phyloP scores from a whole-genome alignment of 192 early-diverging fungal species.

The Coemansia sp. region DNA sequence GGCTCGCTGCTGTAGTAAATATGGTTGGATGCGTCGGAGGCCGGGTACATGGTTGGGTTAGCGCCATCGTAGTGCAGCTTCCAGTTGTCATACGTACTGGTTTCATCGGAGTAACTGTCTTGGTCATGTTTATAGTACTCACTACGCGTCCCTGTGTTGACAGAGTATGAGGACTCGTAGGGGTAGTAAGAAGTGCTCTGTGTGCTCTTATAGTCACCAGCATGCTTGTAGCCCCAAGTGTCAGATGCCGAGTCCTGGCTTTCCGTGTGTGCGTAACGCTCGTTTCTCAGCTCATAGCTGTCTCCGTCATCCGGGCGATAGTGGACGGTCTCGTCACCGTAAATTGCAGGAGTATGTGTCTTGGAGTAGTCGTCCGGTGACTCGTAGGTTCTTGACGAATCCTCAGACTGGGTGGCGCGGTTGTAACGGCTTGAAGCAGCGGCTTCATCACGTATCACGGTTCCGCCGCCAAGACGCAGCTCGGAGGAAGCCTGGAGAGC shows the following conservation, averaged over 20 bases:
- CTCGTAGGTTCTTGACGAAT: no score
- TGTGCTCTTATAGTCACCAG: constrained; percentile 5
- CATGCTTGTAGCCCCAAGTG: constrained; percentile 15
- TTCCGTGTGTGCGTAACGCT: constrained; percentile 1
- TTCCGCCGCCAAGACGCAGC: constrained; percentile 20
- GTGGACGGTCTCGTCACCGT: constrained; percentile 7
- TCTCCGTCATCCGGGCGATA: not conserved
- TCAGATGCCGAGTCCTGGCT: not conserved
- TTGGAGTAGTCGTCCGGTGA: constrained; percentile 6
- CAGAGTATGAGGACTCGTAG: constrained; percentile 9
- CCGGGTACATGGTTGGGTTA: constrained; percentile 21
- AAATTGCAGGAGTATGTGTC: constrained; percentile 4
- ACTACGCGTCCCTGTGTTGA: not conserved
- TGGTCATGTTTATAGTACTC: not conserved
- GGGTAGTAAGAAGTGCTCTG: constrained; percentile 15
- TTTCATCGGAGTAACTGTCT: not conserved
- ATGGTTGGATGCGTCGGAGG: constrained; percentile 12
- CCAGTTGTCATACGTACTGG: constrained; percentile 13
- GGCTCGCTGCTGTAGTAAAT: constrained; percentile 9
- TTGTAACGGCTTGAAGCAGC: constrained; percentile 7
- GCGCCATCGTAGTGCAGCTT: constrained; percentile 24
- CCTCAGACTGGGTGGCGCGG: no score
- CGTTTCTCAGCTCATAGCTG: constrained; percentile 2
- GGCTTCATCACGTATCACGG: constrained; percentile 33
- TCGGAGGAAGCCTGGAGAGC: constrained; percentile 35